A percentile compares a stretch with the other conserved stretches of the same genome.
Conservation (phyloP, 768 basidiomycete species). For the Symmetrospora coprosmae region DNA sequence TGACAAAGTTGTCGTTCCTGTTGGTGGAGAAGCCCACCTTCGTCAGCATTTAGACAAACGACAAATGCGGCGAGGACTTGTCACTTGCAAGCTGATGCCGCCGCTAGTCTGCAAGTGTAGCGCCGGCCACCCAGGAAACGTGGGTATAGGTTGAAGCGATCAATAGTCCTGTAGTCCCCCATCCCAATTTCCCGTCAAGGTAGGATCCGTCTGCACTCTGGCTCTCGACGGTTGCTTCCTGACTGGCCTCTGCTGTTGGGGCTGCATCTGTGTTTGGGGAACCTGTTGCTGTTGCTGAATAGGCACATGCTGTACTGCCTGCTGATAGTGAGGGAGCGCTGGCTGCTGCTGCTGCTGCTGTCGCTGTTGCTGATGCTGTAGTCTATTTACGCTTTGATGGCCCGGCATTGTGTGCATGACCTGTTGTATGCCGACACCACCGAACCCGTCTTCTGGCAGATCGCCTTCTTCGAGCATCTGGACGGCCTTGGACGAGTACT, state of each 20-base stretch:
- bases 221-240: neutral
- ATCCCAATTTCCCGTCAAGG: neutral
- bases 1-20: constrained; percentile 87
- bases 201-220: neutral
- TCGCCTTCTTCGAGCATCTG: constrained; percentile 21
- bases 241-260: neutral
- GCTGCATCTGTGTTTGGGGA: neutral
- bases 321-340: neutral
- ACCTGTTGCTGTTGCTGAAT: neutral
- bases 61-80: neutral
- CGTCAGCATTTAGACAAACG: neutral
- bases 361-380: no score
- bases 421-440: constrained; percentile 13
- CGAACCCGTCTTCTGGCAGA: constrained; percentile 19
- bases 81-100: no score
- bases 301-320: no score
- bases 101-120: no score
- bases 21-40: constrained; percentile 76
- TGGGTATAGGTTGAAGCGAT: no score
- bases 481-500: constrained; percentile 10
- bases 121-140: no score
- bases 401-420: constrained; percentile 3
- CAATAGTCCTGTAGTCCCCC: no score
- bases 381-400: neutral
- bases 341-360: neutral